phyloP scores from a whole-genome alignment of 352 stramenopile genomes.

The Pythium aristosporum region DNA sequence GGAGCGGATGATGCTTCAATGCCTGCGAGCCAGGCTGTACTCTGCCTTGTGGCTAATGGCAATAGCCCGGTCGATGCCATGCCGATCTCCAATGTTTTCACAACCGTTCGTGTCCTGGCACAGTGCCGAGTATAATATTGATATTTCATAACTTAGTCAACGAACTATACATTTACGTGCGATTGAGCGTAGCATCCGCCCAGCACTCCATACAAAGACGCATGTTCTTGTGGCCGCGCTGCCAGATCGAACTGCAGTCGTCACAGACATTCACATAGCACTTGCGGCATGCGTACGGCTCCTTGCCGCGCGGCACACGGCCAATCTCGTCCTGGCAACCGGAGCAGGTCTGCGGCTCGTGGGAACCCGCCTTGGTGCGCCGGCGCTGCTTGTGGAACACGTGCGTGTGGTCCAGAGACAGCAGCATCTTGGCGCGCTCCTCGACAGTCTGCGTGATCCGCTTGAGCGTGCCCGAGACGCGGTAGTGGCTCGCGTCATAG shows the following conservation, averaged over 20 bases:
- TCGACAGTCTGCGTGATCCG: conserved; percentile 21
- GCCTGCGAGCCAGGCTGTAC: too few relatives aligned
- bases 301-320: not conserved
- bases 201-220: conserved; percentile 29
- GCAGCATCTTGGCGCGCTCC: conserved; percentile 22
- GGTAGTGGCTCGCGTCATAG: conserved; percentile 18
- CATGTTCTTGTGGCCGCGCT: conserved; percentile 21
- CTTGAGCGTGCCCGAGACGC: conserved; percentile 13
- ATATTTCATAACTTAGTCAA: too few relatives aligned
- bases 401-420: conserved; percentile 21
- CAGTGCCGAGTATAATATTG: too few relatives aligned
- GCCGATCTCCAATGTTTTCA: too few relatives aligned
- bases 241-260: conserved; percentile 24
- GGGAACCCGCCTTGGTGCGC: not conserved
- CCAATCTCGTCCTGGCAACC: conserved; percentile 11
- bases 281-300: conserved; percentile 24
- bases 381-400: conserved; percentile 18
- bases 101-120: too few relatives aligned
- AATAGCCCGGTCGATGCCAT: too few relatives aligned
- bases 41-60: too few relatives aligned
- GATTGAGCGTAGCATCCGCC: conserved; percentile 24
- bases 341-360: conserved; percentile 2
- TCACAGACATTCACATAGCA: conserved; percentile 21
- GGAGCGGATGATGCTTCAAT: too few relatives aligned
- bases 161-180: not conserved